phyloP scores from a whole-genome alignment of 176 grass and related monocot genomes.

The Phoenix dactylifera region DNA sequence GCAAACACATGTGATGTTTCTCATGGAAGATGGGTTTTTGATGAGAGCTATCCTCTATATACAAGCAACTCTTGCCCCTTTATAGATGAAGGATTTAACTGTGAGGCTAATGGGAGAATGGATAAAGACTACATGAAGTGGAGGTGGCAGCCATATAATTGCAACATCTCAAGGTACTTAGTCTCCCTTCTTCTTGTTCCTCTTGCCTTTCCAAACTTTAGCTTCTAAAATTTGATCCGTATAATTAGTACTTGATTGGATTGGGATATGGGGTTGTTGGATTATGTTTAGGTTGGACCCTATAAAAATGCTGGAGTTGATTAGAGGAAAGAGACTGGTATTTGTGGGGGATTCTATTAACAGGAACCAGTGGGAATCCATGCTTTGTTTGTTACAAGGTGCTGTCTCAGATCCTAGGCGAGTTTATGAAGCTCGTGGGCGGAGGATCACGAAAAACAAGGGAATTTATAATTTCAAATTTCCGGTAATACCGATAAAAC shows the following conservation, averaged over 20 bases:
- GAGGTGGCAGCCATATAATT: slow-evolving; percentile 81
- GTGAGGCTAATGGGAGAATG: slow-evolving; percentile 67
- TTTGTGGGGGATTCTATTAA: slow-evolving; percentile 91
- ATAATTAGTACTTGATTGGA: slow-evolving; percentile 4
- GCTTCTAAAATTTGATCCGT: not conserved
- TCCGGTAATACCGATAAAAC: slow-evolving; percentile 34
- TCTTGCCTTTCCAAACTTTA: not conserved
- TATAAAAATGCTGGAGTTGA: slow-evolving; percentile 57
- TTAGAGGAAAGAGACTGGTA: slow-evolving; percentile 68
- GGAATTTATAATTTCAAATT: slow-evolving; percentile 89
- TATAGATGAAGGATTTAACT: slow-evolving; percentile 88
- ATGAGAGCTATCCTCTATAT: slow-evolving; percentile 81
- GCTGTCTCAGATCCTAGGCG: slow-evolving; percentile 47
- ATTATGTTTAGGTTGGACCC: slow-evolving; percentile 52
- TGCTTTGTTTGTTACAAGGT: slow-evolving; percentile 71
- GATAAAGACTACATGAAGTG: slow-evolving; percentile 57
- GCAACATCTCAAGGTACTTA: slow-evolving; percentile 58
- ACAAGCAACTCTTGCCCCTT: slow-evolving; percentile 58
- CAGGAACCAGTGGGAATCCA: slow-evolving; percentile 96
- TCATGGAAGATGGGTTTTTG: slow-evolving; percentile 80
- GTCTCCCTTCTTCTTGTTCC: not conserved
- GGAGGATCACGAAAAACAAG: slow-evolving; percentile 65
- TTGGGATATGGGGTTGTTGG: slow-evolving; percentile 3
- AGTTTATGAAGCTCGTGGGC: slow-evolving; percentile 50
- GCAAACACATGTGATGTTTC: slow-evolving; percentile 48